Evolutionary conservation across 1,139 yeast genomes (phyloP), one percentile per base, ranked within the genome.

Genomic region (Pneumocystis sp.): DNA sequence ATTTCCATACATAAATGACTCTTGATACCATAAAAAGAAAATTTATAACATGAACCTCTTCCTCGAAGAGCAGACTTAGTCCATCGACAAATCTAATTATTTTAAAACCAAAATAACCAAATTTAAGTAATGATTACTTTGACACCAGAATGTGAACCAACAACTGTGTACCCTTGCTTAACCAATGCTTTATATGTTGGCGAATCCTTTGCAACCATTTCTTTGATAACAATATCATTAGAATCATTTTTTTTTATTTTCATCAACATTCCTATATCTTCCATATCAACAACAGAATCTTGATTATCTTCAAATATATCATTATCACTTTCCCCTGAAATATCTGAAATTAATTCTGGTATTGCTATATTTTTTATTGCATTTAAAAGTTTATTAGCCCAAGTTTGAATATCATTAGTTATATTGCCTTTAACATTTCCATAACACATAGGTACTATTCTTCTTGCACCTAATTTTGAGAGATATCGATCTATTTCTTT

Each of bases 1-100:
- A 96, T 84, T 74, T 90, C 97, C 97, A 90, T 90, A 77, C 97
- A 91, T 68, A 91, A 79, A 76, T 93, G 96, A 1, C 95, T 87
- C 68, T 82, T 83, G 71, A 90, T 90, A 37, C 96, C 96, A 74
- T 91, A 90, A 72, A 90, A 87, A 7, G 97, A 95, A 76, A 82
- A 89, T 74, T 90, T 90, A 77, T 90, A 90, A 76, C 97, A 90
- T 3, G 96, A 88, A 0, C 97, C 97, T 71, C 96, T 82, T 35
- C 96, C 96, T 71, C 97, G 81, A 70, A 90, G 79, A 1, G 96
- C 97, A 68, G 95, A 87, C 73, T 91, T 91, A 3, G 97, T 90
- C 97, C 97, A 90, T 72, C 97, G 83, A 74, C 97, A 90, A 63
- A 91, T 89, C 74, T 44, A 44, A 7, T 19, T 44, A 44, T 44